A percentile compares a stretch with the other conserved stretches of the same genome.
Conservation (phyloP, 2,329 filamentous ascomycete species). For the Aspergillus vadensis region DNA sequence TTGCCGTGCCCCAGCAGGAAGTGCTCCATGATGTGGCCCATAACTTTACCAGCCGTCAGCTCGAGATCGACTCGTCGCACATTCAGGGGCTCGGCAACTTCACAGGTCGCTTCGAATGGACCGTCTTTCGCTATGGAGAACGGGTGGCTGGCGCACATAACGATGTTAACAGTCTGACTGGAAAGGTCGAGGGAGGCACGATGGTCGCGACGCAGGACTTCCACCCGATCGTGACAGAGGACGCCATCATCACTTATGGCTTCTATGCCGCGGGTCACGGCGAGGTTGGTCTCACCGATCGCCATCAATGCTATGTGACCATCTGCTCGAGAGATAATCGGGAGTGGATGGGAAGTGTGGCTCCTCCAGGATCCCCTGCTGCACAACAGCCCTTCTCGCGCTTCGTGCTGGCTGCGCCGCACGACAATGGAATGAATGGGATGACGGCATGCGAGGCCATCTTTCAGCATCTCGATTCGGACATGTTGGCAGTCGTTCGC, state of each 20-base stretch:
- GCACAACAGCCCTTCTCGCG: conserved; percentile 7
- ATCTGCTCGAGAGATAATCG: neutral
- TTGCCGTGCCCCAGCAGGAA: neutral
- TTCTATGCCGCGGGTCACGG: conserved; percentile 7
- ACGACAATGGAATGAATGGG: conserved; percentile 8
- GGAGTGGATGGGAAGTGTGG: conserved; percentile 4
- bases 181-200: neutral
- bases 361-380: neutral
- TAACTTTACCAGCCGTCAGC: neutral
- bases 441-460: conserved; percentile 4
- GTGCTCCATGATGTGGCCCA: neutral
- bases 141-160: conserved; percentile 2
- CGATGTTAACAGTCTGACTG: neutral
- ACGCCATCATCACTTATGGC: conserved; percentile 9
- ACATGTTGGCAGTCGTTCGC: conserved; percentile 2
- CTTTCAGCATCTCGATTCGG: conserved; percentile 3
- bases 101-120: conserved; percentile 6
- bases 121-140: conserved; percentile 3
- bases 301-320: conserved; percentile 7
- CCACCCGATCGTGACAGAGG: conserved; percentile 4
- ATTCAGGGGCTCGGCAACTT: conserved; percentile 2
- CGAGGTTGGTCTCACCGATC: conserved; percentile 4
- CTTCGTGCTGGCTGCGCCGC: conserved; percentile 7
- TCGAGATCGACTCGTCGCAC: conserved; percentile 3
- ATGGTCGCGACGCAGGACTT: conserved; percentile 8